Evolutionary conservation across 345 rosid genomes (phyloP), one percentile per base, ranked within the genome.

Genomic region (Kernera saxatilis): DNA sequence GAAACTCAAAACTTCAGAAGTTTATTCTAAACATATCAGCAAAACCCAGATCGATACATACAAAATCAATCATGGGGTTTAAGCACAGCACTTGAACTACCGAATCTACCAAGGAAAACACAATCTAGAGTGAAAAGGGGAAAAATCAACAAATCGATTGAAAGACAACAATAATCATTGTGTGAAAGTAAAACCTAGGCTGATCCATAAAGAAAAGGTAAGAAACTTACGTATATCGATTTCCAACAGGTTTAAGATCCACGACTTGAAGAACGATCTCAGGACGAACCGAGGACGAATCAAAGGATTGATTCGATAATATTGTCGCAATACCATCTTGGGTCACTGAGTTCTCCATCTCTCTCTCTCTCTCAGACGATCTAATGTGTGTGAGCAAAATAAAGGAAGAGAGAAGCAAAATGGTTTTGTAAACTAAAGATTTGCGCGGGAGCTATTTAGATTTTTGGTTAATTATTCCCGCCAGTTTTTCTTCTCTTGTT

Each of bases 221-320:
- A 43, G 45, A 58, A 44, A 41, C 77, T 55, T 70, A 89, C 98
- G 86, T 87, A 72, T 86, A 89, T 60, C 96, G 83, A 66, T 86
- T 87, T 45, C 96, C 97, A 11, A 84, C 82, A 33, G 88, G 76
- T 76, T 91, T 89, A 46, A 94, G 96, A 72, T 89, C 88, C 68
- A 93, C 81, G 40, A 91, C 83, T 67, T 94, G 97, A 17, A 91
- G 83, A 18, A 91, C 48, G 70, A 94, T 72, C 23, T 84, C 84
- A 8, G 90, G 87, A 32, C 82, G 67, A 59, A 67, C 79, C 0
- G 85, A 59, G 37, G 84, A 56, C 0, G 92, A 82, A 63, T 91
- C 97, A 9, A 87, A 78, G 39, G 88, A 79, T 5, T 85, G 88
- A 44, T 74, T 73, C 18, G 85, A 66, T 25, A 88, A 69, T 3